Conservation (phyloP, 2,329 filamentous ascomycete species). For the Alternaria incomplexa region DNA sequence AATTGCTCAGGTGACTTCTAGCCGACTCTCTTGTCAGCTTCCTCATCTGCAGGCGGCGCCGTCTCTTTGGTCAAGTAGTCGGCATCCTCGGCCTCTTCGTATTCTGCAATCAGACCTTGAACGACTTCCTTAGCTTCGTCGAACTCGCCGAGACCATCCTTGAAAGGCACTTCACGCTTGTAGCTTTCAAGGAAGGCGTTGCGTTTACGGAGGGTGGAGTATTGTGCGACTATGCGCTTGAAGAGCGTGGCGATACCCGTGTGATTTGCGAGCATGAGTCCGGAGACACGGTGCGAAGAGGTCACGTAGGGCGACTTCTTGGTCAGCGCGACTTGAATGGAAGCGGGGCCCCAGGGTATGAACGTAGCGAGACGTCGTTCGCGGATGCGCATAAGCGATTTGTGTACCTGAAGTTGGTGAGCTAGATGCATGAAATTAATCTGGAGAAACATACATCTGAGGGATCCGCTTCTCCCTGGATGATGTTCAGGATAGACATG, state of each 20-base stretch:
- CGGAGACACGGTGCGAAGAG: constrained; percentile 92
- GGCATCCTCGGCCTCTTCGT: constrained; percentile 90
- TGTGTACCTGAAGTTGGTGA: constrained; percentile 70
- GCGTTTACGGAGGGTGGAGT: constrained; percentile 91
- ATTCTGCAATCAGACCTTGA: constrained; percentile 88
- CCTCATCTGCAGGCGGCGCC: constrained; percentile 49
- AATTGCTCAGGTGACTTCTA: constrained; percentile 5
- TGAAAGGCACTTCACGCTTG: constrained; percentile 92
- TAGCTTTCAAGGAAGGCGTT: constrained; percentile 97
- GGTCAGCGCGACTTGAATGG: constrained; percentile 94
- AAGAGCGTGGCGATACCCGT: constrained; percentile 97
- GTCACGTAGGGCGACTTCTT: constrained; percentile 96
- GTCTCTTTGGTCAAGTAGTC: constrained; percentile 83
- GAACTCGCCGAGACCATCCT: constrained; percentile 90
- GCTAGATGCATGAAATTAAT: neutral
- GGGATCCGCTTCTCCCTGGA: constrained; percentile 96
- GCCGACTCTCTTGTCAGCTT: constrained; percentile 39
- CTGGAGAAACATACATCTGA: constrained; percentile 70
- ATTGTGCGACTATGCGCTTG: constrained; percentile 90
- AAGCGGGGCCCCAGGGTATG: constrained; percentile 97
- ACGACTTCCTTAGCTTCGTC: constrained; percentile 94
- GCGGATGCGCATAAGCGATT: constrained; percentile 93
- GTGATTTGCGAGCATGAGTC: constrained; percentile 97
- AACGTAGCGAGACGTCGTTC: constrained; percentile 94
- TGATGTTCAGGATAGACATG: constrained; percentile 98